Conservation (phyloP, 2,329 filamentous ascomycete genomes). For the Cladosporium colombiae region DNA sequence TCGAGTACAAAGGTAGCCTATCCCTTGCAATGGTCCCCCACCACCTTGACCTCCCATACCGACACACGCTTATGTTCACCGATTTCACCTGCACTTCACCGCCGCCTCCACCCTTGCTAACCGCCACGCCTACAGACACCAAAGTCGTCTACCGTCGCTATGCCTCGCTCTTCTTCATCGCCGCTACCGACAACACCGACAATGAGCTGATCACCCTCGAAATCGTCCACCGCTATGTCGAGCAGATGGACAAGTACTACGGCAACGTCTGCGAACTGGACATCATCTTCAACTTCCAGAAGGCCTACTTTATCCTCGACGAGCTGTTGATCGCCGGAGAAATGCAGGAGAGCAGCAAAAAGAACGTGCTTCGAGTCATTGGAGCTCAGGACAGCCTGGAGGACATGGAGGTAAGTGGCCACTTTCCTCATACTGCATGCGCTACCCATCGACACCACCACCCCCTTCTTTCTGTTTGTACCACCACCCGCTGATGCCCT, state of each 20-base stretch:
- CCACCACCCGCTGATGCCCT: slow-evolving; percentile 34
- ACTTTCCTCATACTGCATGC: background rate
- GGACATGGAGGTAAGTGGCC: slow-evolving; percentile 91
- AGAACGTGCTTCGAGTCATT: slow-evolving; percentile 95
- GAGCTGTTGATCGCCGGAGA: slow-evolving; percentile 93
- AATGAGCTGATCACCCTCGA: slow-evolving; percentile 98
- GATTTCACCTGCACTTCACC: slow-evolving; percentile 21
- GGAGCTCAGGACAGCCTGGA: slow-evolving; percentile 96
- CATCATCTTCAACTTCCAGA: slow-evolving; percentile 99
- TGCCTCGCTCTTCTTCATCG: slow-evolving; percentile 98
- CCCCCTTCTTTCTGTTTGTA: slow-evolving; percentile 23
- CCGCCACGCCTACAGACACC: slow-evolving; percentile 63
- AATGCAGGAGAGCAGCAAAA: slow-evolving; percentile 98
- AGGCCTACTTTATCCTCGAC: slow-evolving; percentile 98
- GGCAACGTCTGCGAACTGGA: slow-evolving; percentile 99
- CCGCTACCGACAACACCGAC: slow-evolving; percentile 92
- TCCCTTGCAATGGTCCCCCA: slow-evolving; percentile 26
- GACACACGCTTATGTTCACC: slow-evolving; percentile 21
- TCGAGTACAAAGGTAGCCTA: slow-evolving; percentile 89
- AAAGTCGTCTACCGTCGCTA: slow-evolving; percentile 99
- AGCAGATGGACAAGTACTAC: slow-evolving; percentile 99
- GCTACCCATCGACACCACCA: background rate
- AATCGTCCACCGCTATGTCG: slow-evolving; percentile 98
- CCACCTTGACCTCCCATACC: slow-evolving; percentile 20
- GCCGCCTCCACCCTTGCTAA: slow-evolving; percentile 4